Evolutionary conservation across 2,329 filamentous ascomycete species (phyloP), one percentile per base, ranked within the genome.

Genomic region (Epichloe glyceriae): DNA sequence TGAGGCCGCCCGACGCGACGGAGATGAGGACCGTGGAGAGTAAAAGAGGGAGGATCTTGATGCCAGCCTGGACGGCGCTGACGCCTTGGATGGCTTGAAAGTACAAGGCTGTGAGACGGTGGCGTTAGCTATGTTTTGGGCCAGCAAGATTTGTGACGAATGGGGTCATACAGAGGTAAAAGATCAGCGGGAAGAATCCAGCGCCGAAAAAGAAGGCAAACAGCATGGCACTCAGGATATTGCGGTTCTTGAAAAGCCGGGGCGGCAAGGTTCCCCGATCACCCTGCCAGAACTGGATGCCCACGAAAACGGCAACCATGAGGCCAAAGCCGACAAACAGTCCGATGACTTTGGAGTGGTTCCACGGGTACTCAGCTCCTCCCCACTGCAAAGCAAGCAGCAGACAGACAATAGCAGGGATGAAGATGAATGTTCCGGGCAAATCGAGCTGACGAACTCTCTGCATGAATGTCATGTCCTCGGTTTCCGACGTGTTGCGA

Each of bases 381-480:
- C 76, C 78, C 72, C 74, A 80, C 56, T 80, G 73, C 38, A 81
- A 65, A 7, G 75, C 77, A 4, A 82, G 67, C 8, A 81, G 63
- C 12, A 80, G 65, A 56, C 71, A 74, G 53, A 79, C 61, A 44
- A 79, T 68, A 38, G 71, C 69, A 1, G 76, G 73, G 30, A 78
- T 67, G 57, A 79, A 70, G 52, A 77, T 62, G n/a, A 61, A 60
- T 2, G 72, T 70, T 30, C 78, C 76, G 10, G 69, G 43, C 10
- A 76, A 60, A 57, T 80, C 78, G 44, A 80, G 65, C 53, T 71
- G 67, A 44, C 66, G 59, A 33, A 78, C 46, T 12, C 73, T 68
- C 35, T 60, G 50, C 22, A 63, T 14, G 46, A 72, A 58, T 26
- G 68, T 58, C 53, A 67, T 55, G 46, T 58, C 52, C 37, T 63